These are phyloP conservation scores for Colletotrichum tanaceti DNA, from an alignment of 2,329 filamentous ascomycete genomes.

Conservation along the genomic window DNA sequence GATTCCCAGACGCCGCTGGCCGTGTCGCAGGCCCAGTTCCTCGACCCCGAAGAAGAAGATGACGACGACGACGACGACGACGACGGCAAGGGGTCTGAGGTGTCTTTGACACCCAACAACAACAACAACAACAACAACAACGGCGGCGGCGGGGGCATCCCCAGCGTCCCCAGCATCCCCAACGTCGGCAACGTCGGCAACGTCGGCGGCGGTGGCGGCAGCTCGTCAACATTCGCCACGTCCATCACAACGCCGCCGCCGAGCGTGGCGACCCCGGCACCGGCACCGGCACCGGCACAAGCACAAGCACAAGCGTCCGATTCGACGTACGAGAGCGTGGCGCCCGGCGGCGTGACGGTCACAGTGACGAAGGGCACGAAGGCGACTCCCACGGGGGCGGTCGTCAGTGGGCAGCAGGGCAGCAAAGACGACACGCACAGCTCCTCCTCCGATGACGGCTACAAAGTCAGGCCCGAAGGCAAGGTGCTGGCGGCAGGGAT, in stretches of 20 bases:
- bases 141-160: too few species aligned
- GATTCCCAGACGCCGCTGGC: conserved; percentile 58
- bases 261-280: background rate
- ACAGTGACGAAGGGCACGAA: conserved; percentile 32
- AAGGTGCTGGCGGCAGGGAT: conserved; percentile 26
- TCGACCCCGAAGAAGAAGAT: conserved; percentile 42
- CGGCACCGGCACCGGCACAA: too few species aligned
- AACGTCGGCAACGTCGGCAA: background rate
- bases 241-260: conserved; percentile 8
- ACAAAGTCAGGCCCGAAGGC: background rate
- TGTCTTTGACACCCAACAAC: too few species aligned
- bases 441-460: too few species aligned
- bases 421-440: background rate
- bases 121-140: too few species aligned
- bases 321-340: conserved; percentile 36
- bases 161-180: too few species aligned
- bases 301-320: background rate
- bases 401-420: conserved; percentile 6
- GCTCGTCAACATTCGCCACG: conserved; percentile 13
- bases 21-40: conserved; percentile 57
- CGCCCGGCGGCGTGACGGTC: conserved; percentile 30
- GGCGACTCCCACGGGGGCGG: conserved; percentile 21
- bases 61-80: too few species aligned
- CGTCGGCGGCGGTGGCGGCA: background rate
- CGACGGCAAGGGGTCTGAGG: too few species aligned